Percentiles rank a stretch among this genome's conserved stretches.
Evolutionary conservation across 192 early-diverging fungal genomes (phyloP).

Genomic region (Obelidium mucronatum): DNA sequence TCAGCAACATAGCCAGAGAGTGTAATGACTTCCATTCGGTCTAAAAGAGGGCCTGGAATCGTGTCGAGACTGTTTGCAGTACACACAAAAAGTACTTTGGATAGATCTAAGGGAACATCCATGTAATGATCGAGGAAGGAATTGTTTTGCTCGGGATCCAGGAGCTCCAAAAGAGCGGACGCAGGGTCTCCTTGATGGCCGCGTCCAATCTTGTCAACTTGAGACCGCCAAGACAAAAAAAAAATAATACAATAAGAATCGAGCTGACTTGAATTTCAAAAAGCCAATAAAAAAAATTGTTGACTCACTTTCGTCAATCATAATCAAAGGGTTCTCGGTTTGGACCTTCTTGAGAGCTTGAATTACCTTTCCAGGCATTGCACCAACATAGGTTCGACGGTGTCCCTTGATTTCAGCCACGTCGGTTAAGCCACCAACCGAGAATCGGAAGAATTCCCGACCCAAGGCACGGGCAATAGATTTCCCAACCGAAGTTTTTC

Average conservation of each 20-base stretch:
- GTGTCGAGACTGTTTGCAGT: constrained; percentile 98
- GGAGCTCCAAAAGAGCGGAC: constrained; percentile 92
- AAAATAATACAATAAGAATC: no score
- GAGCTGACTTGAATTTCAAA: no score
- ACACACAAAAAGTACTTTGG: constrained; percentile 98
- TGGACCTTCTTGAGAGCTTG: constrained; percentile 99
- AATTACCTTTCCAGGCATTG: constrained; percentile 99
- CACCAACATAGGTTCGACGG: constrained; percentile 98
- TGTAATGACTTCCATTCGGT: constrained; percentile 98
- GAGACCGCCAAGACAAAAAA: constrained; percentile 17
- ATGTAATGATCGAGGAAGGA: constrained; percentile 99
- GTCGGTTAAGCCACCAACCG: constrained; percentile 96
- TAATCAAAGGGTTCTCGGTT: constrained; percentile 95
- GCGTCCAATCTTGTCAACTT: constrained; percentile 95
- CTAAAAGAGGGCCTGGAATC: constrained; percentile 96
- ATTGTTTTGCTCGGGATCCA: constrained; percentile 98
- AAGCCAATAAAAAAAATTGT: no score
- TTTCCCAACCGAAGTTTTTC: constrained; percentile 98
- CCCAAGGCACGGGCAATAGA: constrained; percentile 94
- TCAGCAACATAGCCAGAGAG: constrained; percentile 78
- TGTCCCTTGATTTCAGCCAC: constrained; percentile 99
- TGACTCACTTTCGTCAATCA: constrained; percentile 88
- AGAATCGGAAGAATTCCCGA: constrained; percentile 96
- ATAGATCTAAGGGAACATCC: constrained; percentile 98
- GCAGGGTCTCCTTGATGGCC: constrained; percentile 98